Base-by-base conservation (phyloP, 1,284 basidiomycete species). In the Cutaneotrichosporon sp. region DNA sequence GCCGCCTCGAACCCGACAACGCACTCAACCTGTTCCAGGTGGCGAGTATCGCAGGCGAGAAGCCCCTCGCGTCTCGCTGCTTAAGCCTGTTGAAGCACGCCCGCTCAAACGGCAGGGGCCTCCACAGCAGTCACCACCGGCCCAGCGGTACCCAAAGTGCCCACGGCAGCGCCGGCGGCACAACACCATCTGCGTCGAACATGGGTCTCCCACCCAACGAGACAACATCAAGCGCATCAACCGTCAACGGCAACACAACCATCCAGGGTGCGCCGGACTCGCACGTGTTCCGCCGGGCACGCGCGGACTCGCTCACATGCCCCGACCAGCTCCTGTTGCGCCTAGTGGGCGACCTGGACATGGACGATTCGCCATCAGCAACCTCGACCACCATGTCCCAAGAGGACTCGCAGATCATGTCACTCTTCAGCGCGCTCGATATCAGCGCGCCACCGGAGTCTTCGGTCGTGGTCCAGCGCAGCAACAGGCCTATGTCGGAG, bases 1-100 rank as follows among this genome's bases (percentile, higher is more conserved):
- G 88, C 38, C 86, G 90, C 18, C 80, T 97, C 30, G 90, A 89
- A 49, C 90, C 90, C 68, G 85, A 87, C 9, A 91, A 89, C 9
- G 91, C 90, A 14, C 90, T 95, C 10, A 91, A 90, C 49, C 89
- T 97, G 31, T 95, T 96, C 76, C 93, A 96, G 76, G 91, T 96
- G 7, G 92, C 94, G 6, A 93, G 92, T 1, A 83, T 97, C 10
- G 94, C 92, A 74, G 90, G 88, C 70, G 91, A 90, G 77, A 87
- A 91, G 69, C 90, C 89, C 72, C 82, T 97, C 60, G 91, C 96
- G 74, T 92, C 96, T 70, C 85, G 92, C 47, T 90, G 90, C 7
- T 78, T 91, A 61, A 89, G 88, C 72, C 87, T 89, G 31, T 87
- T 91, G 42, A 55, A 50, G 58, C 40, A 42, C 36, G 9, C 55